Base-by-base conservation (phyloP, 257 asterid genomes). In the Rubia yunnanensis region DNA sequence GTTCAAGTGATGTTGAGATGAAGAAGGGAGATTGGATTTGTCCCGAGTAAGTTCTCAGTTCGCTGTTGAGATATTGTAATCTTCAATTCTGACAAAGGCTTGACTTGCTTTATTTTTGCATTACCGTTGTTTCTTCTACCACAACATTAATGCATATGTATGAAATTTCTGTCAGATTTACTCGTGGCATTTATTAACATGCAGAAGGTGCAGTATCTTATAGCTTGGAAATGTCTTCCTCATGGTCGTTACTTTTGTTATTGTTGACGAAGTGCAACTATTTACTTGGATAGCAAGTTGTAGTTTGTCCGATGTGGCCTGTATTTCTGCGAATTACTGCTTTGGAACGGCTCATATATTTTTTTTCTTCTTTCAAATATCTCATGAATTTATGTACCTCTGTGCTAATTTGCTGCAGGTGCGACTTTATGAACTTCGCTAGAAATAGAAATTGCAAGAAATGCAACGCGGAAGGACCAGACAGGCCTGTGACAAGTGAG, bases 341-440 rank as follows among this genome's bases (percentile, higher is more conserved):
- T 41, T 41, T 41, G 49, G n/a, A 41, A 14, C 14, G 49, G n/a
- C n/a, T n/a, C n/a, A n/a, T n/a, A n/a, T n/a, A n/a, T n/a, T n/a
- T n/a, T n/a, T n/a, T n/a, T 44, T 32, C 3, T 13, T n/a, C 36
- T 69, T 17, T 57, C 38, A 11, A 52, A 32, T 46, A 31, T 14
- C 27, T 66, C 34, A 31, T 60, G 41, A 41, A 44, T 44, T 44
- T 44, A 44, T 34, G 2, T 17, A 24, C 64, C 53, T 34, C 28
- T 71, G 56, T 10, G 24, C 49, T 70, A 38, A 72, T 68, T 72
- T 72, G 62, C 72, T 79, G 77, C 91, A 92, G 97, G 73, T 92
- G 99, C 88, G 78, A 75, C 70, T 89, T 86, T 70, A 73, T 89
- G 80, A 92, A 89, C 82, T 92, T 86, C 52, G 79, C 94, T 23